Evolutionary conservation across 495 filamentous ascomycete genomes (phyloP).

Genomic region (Neurospora discreta): DNA sequence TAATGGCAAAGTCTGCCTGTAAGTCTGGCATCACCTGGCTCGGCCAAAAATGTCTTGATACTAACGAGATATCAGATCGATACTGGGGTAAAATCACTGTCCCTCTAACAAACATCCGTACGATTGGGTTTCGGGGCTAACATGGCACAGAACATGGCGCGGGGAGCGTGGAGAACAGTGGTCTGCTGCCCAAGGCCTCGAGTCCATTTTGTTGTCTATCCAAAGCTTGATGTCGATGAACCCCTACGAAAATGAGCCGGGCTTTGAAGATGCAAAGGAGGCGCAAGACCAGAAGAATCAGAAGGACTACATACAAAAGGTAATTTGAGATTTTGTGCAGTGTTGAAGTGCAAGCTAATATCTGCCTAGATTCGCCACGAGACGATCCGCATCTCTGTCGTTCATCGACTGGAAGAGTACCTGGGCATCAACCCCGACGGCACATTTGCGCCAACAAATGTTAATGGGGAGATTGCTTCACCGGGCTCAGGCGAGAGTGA

Average conservation of each 20-base stretch:
- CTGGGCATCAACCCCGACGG: constrained; percentile 52
- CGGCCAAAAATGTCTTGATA: not conserved
- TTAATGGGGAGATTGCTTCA: constrained; percentile 36
- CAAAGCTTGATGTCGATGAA: constrained; percentile 91
- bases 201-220: constrained; percentile 90
- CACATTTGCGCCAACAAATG: constrained; percentile 20
- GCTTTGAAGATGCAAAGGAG: constrained; percentile 66
- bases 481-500: constrained; percentile 23
- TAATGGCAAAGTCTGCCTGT: constrained; percentile 86
- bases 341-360: constrained; percentile 3
- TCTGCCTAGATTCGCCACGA: constrained; percentile 72
- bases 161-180: constrained; percentile 85
- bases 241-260: constrained; percentile 94
- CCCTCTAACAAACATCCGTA: not conserved
- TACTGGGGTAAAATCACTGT: constrained; percentile 57
- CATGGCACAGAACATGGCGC: constrained; percentile 69
- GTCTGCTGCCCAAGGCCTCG: constrained; percentile 90
- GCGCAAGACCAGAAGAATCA: constrained; percentile 61
- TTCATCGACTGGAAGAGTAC: constrained; percentile 72
- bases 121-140: constrained; percentile 13
- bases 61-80: constrained; percentile 52
- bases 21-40: constrained; percentile 14
- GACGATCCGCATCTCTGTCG: constrained; percentile 74
- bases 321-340: constrained; percentile 18
- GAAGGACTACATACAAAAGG: constrained; percentile 77